A percentile compares a stretch with the other conserved stretches of the same genome.
Evolutionary conservation across 345 rosid genomes (phyloP).

Genomic region (Eucalyptus tenuipes): DNA sequence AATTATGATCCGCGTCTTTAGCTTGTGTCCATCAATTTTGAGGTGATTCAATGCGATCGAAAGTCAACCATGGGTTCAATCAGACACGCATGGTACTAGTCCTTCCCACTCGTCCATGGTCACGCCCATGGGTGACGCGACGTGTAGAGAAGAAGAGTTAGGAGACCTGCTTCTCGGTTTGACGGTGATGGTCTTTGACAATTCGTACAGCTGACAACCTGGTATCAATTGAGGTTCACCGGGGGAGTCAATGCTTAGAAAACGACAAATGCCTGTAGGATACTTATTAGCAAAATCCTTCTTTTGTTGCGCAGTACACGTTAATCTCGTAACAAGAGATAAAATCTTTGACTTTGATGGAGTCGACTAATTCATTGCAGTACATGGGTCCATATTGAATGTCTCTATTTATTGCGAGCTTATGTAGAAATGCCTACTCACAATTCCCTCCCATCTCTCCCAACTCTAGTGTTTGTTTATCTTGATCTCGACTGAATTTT

Average conservation of each 20-base stretch:
- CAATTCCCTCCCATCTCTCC: background rate
- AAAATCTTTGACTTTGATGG: background rate
- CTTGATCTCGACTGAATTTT: background rate
- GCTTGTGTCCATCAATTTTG: background rate
- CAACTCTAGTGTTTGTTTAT: background rate
- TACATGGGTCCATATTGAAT: background rate
- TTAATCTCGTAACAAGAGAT: background rate
- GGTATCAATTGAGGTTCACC: background rate
- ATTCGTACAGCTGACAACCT: background rate
- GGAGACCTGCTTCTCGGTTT: background rate
- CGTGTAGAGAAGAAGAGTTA: background rate
- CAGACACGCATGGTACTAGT: background rate
- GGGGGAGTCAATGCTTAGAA: background rate
- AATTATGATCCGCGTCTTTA: too few species aligned
- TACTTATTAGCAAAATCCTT: background rate
- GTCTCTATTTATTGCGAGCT: background rate
- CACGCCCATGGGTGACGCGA: background rate
- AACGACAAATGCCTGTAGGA: background rate
- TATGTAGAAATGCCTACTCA: background rate
- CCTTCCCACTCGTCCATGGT: background rate
- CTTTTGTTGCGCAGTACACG: background rate
- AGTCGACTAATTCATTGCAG: background rate
- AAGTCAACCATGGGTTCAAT: background rate
- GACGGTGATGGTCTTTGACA: background rate
- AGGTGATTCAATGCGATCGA: background rate